phyloP scores from a whole-genome alignment of 176 grass and related monocot genomes.

The Oryza nivara region DNA sequence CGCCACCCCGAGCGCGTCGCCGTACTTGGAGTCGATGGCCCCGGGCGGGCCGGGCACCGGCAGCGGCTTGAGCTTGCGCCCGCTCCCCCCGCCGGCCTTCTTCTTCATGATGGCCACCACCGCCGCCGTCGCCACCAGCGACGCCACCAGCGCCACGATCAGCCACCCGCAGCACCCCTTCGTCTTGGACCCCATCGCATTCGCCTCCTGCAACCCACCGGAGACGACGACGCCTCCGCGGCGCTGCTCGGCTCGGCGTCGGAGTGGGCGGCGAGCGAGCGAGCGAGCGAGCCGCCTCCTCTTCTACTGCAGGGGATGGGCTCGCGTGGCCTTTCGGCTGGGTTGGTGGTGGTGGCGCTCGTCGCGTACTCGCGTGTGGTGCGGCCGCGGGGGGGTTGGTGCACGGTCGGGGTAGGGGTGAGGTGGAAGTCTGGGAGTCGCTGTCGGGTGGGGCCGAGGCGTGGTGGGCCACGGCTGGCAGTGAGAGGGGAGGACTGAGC shows the following conservation, averaged over 20 bases:
- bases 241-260: not conserved
- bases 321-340: not conserved
- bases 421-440: not conserved
- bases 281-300: not conserved
- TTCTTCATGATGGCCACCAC: constrained; percentile 81
- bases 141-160: constrained; percentile 74
- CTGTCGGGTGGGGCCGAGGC: not conserved
- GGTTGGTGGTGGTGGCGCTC: not conserved
- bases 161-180: constrained; percentile 86
- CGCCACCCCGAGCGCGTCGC: constrained; percentile 74
- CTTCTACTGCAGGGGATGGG: not conserved
- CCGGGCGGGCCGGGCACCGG: constrained; percentile 91
- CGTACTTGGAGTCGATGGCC: constrained; percentile 82
- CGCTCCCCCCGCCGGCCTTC: constrained; percentile 18
- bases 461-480: rapidly evolving
- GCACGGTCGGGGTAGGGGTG: constrained; percentile 5
- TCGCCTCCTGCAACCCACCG: not conserved
- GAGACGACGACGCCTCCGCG: not conserved
- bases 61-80: constrained; percentile 56
- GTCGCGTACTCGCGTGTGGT: too few species aligned
- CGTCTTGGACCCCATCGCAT: constrained; percentile 49
- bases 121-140: constrained; percentile 79
- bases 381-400: not conserved
- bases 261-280: too few species aligned
- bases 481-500: not conserved